Conservation (phyloP, 2,329 filamentous ascomycete species). For the Thielaviopsis euricoi region DNA sequence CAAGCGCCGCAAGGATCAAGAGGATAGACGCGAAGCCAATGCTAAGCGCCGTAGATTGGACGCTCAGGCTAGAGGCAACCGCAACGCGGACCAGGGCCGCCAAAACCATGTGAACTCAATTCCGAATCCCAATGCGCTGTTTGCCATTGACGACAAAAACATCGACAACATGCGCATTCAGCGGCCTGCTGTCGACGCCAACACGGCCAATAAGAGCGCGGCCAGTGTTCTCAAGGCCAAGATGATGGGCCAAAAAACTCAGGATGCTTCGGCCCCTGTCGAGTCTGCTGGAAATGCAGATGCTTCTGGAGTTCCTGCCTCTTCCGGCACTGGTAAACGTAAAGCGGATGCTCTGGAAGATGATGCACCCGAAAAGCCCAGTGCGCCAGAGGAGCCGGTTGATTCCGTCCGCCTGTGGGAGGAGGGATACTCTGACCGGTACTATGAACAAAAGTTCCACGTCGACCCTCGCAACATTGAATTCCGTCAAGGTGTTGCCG, state of each 20-base stretch:
- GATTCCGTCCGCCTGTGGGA: constrained; percentile 91
- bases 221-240: constrained; percentile 75
- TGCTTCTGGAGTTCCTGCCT: neutral
- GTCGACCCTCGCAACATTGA: constrained; percentile 64
- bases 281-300: neutral
- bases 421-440: constrained; percentile 82
- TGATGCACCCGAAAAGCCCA: constrained; percentile 37
- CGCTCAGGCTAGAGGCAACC: constrained; percentile 28
- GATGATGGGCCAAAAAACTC: constrained; percentile 33
- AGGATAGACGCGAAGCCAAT: constrained; percentile 67
- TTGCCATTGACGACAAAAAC: constrained; percentile 23
- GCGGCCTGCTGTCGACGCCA: constrained; percentile 65
- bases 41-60: constrained; percentile 64
- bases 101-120: constrained; percentile 11
- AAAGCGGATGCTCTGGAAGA: constrained; percentile 58
- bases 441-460: constrained; percentile 93
- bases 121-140: constrained; percentile 8
- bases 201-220: constrained; percentile 82
- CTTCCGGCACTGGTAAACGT: constrained; percentile 40
- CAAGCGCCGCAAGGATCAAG: constrained; percentile 66
- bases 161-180: constrained; percentile 76
- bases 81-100: constrained; percentile 7
- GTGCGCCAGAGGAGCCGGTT: constrained; percentile 42
- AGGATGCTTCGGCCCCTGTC: neutral
- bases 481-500: constrained; percentile 78